phyloP scores from a whole-genome alignment of 2,329 filamentous ascomycete genomes.

The Colletotrichum lini region DNA sequence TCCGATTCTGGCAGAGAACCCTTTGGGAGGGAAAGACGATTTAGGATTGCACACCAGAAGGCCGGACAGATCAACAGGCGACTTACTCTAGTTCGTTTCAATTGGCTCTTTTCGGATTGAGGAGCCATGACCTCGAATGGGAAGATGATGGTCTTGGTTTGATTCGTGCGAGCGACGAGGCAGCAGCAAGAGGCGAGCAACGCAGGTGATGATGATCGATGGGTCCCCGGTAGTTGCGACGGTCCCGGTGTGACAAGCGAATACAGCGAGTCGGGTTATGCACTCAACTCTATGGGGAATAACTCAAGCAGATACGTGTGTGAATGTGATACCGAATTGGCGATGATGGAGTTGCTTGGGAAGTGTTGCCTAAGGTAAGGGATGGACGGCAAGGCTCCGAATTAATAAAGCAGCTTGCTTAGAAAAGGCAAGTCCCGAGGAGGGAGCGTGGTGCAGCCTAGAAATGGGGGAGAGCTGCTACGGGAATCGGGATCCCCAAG shows the following conservation, averaged over 20 bases:
- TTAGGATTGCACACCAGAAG: conserved; percentile 42
- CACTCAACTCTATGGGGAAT: conserved; percentile 18
- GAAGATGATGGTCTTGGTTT: conserved; percentile 9
- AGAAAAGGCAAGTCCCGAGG: conserved; percentile 32
- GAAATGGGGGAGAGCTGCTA: conserved; percentile 38
- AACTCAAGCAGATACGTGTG: conserved; percentile 9
- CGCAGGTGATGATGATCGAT: conserved; percentile 12
- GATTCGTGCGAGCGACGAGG: conserved; percentile 20
- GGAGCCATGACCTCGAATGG: conserved; percentile 65
- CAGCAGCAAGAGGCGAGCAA: conserved; percentile 18
- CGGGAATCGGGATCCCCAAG: conserved; percentile 25
- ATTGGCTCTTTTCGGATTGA: conserved; percentile 81
- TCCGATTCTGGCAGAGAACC: conserved; percentile 75
- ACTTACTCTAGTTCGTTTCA: conserved; percentile 85
- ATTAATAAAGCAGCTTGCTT: conserved; percentile 38
- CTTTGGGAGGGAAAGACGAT: conserved; percentile 59
- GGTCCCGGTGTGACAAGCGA: conserved; percentile 25
- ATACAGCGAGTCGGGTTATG: conserved; percentile 27
- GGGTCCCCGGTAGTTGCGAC: conserved; percentile 21
- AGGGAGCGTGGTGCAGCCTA: conserved; percentile 38
- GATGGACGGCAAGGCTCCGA: conserved; percentile 29
- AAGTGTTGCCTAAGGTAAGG: conserved; percentile 40
- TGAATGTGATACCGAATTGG: conserved; percentile 29
- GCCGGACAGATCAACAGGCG: conserved; percentile 44
- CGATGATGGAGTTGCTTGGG: conserved; percentile 20